Evolutionary conservation across 208 protist genomes (phyloP), one percentile per base, ranked within the genome.

Genomic region (Leishmania braziliensis): DNA sequence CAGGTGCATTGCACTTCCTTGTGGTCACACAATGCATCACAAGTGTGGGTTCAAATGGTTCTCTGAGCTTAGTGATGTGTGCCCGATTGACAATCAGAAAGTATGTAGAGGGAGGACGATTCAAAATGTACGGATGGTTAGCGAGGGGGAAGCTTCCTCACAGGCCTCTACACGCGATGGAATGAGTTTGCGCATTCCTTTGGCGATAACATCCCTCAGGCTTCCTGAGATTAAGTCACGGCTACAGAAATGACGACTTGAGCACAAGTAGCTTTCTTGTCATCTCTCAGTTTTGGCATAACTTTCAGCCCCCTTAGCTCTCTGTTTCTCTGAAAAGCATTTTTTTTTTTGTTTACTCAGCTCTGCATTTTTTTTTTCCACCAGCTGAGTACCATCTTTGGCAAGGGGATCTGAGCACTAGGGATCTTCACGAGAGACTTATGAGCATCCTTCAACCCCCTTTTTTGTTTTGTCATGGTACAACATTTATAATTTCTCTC

Each of bases 21-120:
- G 94, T 78, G 87, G 88, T 18, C 94, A 97, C 86, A 80, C 88
- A 83, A 91, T 97, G 73, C 94, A 97, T 78, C 54, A 79, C 26
- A 54, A 26, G 0, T 97, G 94, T 79, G 92, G 88, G 1, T 62
- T 80, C 68, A 82, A 48, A 77, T 97, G 94, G 94, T 71, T 95
- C 18, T 95, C 94, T 60, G 84, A 90, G 65, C 86, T 88, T 69
- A 87, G 83, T 66, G 88, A 86, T 70, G 71, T 75, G 18, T 97
- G 94, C 79, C 94, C 94, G 18, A 79, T 97, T 56, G 94, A 97
- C 76, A 85, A 86, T 46, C 48, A 58, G n/a, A 54, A 39, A 39
- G 71, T 76, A 33, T 63, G 43, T 23, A 51, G 14, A 20, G 20
- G 53, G 60, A 63, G 54, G 6, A 23, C 69, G 0, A 36, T 68